Evolutionary conservation across 371 early-diverging fungal genomes (phyloP).

Genomic region (Lichtheimia ornata): DNA sequence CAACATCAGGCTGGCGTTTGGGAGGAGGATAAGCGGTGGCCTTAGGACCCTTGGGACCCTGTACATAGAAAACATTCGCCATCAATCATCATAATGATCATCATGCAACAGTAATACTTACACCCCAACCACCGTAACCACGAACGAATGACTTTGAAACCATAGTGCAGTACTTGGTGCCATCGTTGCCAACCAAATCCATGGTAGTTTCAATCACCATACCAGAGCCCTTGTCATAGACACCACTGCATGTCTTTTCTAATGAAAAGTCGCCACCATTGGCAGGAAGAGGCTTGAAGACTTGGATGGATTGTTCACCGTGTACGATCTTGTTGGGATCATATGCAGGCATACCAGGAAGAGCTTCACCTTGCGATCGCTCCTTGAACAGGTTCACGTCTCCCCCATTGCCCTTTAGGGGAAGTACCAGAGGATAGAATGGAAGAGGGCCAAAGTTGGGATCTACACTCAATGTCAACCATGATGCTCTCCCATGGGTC

Average conservation of each 20-base stretch:
- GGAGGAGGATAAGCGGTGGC: constrained; percentile 51
- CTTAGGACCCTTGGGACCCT: constrained; percentile 69
- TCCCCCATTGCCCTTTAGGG: constrained; percentile 57
- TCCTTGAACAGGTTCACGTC: constrained; percentile 70
- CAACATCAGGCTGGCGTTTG: constrained; percentile 61
- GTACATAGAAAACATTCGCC: not conserved
- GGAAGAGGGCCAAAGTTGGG: constrained; percentile 69
- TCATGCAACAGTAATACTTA: constrained; percentile 18
- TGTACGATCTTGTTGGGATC: constrained; percentile 76
- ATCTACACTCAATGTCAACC: constrained; percentile 30
- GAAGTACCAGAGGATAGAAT: constrained; percentile 71
- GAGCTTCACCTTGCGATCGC: constrained; percentile 32
- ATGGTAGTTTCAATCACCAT: constrained; percentile 66
- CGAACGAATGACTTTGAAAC: constrained; percentile 57
- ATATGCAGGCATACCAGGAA: constrained; percentile 68
- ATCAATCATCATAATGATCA: not conserved
- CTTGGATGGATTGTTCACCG: constrained; percentile 70
- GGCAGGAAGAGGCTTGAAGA: constrained; percentile 61
- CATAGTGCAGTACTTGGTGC: constrained; percentile 56
- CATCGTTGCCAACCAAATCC: constrained; percentile 51
- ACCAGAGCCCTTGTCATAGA: constrained; percentile 65
- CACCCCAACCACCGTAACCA: constrained; percentile 64
- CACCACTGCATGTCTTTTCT: constrained; percentile 54
- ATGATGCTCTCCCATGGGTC: not conserved
- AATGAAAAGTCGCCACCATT: constrained; percentile 61